phyloP scores from a whole-genome alignment of 108 stramenopile species.

The Cylindrotheca closterium region DNA sequence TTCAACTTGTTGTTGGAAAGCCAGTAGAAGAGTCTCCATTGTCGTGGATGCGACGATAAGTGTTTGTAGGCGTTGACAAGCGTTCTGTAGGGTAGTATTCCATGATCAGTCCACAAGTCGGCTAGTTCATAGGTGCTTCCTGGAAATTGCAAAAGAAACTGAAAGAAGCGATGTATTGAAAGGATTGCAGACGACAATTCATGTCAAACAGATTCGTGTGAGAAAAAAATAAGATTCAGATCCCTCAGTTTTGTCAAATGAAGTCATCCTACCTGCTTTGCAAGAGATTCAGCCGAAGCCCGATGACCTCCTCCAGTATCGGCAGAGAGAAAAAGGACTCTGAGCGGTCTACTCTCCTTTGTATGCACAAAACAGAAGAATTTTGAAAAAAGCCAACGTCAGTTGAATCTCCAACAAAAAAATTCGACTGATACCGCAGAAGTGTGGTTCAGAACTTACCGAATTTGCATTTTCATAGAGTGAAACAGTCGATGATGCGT shows the following conservation, averaged over 20 bases:
- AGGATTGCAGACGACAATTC: background rate
- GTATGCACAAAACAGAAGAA: too few species aligned
- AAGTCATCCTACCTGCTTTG: slow-evolving; percentile 43
- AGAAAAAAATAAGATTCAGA: background rate
- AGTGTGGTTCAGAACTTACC: background rate
- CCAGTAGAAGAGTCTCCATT: slow-evolving; percentile 87
- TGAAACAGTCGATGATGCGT: too few species aligned
- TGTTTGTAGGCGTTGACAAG: slow-evolving; percentile 74
- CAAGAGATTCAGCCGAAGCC: slow-evolving; percentile 93
- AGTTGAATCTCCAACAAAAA: background rate
- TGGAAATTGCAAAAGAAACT: slow-evolving; percentile 85
- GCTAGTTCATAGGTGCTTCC: slow-evolving; percentile 83
- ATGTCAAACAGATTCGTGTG: background rate
- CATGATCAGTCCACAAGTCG: slow-evolving; percentile 80
- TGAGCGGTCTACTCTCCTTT: slow-evolving; percentile 45
- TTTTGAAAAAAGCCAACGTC: background rate
- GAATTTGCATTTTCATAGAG: too few species aligned
- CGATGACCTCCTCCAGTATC: slow-evolving; percentile 99
- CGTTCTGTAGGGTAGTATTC: slow-evolving; percentile 53
- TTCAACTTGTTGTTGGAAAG: slow-evolving; percentile 63
- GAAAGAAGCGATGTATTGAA: background rate
- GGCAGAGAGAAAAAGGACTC: slow-evolving; percentile 89
- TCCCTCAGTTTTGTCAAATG: background rate
- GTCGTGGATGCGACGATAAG: slow-evolving; percentile 77
- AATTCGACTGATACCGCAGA: background rate